Evolutionary conservation across 768 basidiomycete species (phyloP).

Genomic region (Calocera viscosa): DNA sequence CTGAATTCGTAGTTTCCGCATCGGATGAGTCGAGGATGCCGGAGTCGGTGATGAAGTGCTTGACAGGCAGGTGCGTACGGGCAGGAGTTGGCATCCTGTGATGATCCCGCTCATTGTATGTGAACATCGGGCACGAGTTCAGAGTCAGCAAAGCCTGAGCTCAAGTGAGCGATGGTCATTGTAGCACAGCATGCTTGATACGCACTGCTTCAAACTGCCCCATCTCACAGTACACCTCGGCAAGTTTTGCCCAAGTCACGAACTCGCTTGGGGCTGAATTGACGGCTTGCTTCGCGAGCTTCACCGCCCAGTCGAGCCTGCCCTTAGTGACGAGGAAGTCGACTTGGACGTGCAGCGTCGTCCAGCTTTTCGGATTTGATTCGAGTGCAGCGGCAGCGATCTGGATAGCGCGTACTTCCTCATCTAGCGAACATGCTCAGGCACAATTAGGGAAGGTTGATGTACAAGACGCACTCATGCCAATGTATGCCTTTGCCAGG

Average conservation of each 20-base stretch:
- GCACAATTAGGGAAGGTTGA: neutral
- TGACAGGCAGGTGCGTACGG: slow-evolving; percentile 74
- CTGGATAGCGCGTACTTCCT: slow-evolving; percentile 96
- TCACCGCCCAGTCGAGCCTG: slow-evolving; percentile 75
- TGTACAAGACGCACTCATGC: slow-evolving; percentile 68
- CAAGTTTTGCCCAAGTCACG: slow-evolving; percentile 96
- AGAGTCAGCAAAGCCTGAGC: slow-evolving; percentile 68
- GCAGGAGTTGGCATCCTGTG: slow-evolving; percentile 73
- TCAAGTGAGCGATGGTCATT: neutral
- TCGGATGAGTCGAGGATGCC: slow-evolving; percentile 51
- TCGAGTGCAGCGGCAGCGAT: slow-evolving; percentile 77
- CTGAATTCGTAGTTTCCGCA: neutral
- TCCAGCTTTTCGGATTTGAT: slow-evolving; percentile 82
- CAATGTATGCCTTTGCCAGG: slow-evolving; percentile 80
- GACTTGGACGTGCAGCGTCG: slow-evolving; percentile 85
- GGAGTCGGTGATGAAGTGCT: slow-evolving; percentile 65
- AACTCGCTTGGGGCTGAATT: slow-evolving; percentile 98
- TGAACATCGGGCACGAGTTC: slow-evolving; percentile 99
- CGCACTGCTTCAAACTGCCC: slow-evolving; percentile 64
- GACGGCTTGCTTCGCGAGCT: slow-evolving; percentile 86
- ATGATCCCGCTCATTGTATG: slow-evolving; percentile 89
- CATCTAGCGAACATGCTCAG: slow-evolving; percentile 42
- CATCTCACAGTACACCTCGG: slow-evolving; percentile 85
- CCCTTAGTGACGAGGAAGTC: slow-evolving; percentile 85
- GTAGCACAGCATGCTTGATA: neutral